Evolutionary conservation across 1,139 yeast species (phyloP).

Genomic region (Blastobotrys serpentis): DNA sequence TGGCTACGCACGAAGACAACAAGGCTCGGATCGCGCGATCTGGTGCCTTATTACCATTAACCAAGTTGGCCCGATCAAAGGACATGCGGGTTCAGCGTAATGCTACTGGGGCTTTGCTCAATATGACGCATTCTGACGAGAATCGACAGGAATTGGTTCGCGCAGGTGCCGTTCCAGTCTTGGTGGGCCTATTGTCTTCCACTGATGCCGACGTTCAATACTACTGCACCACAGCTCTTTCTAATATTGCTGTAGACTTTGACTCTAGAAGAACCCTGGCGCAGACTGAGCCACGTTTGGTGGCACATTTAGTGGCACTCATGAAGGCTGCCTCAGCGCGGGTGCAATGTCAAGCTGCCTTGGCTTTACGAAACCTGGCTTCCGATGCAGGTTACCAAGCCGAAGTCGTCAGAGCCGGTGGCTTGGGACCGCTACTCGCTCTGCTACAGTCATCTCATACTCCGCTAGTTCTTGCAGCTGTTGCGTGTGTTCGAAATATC

Average conservation of each 20-base stretch:
- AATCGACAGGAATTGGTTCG: conserved; percentile 94
- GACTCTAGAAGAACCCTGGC: conserved; percentile 83
- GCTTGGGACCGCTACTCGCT: conserved; percentile 86
- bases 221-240: conserved; percentile 95
- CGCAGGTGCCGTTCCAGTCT: conserved; percentile 97
- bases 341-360: conserved; percentile 97
- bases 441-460: conserved; percentile 86
- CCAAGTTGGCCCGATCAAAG: conserved; percentile 88
- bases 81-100: conserved; percentile 96
- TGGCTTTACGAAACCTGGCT: conserved; percentile 92
- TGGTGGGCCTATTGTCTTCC: conserved; percentile 82
- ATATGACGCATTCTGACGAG: conserved; percentile 97
- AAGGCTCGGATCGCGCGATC: conserved; percentile 93
- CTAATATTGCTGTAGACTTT: conserved; percentile 96
- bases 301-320: conserved; percentile 77
- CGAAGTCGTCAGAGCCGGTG: conserved; percentile 94
- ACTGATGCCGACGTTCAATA: conserved; percentile 96
- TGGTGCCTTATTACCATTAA: conserved; percentile 94
- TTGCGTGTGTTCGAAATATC: conserved; percentile 95
- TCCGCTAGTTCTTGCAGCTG: conserved; percentile 92
- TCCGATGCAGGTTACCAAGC: conserved; percentile 89
- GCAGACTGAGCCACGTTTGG: conserved; percentile 91
- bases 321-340: conserved; percentile 91
- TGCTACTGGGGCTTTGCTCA: conserved; percentile 95
- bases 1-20: conserved; percentile 98